A percentile compares a stretch with the other conserved stretches of the same genome.
Evolutionary conservation across 2,329 filamentous ascomycete genomes (phyloP).

Genomic region (Ophiocordyceps unilateralis): DNA sequence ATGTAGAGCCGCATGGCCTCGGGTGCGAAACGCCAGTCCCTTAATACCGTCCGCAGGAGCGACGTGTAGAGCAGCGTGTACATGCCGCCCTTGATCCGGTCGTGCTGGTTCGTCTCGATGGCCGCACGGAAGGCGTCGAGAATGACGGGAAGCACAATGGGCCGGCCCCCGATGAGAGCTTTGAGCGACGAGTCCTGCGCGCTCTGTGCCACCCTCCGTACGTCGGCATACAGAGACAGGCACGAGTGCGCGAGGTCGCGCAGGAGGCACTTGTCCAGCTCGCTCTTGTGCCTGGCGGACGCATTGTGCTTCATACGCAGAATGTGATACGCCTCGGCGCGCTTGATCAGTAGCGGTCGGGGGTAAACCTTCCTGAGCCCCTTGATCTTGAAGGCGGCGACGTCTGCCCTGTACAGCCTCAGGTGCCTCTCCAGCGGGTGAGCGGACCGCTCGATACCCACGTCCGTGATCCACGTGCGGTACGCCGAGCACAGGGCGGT

Average conservation of each 20-base stretch:
- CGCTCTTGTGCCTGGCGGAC: conserved; percentile 69
- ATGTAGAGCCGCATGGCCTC: conserved; percentile 83
- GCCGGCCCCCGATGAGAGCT: conserved; percentile 71
- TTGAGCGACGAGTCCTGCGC: conserved; percentile 89
- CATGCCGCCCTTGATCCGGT: conserved; percentile 86
- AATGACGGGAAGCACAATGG: conserved; percentile 78
- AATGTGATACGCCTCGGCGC: conserved; percentile 87
- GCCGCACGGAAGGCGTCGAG: conserved; percentile 63
- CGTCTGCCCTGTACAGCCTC: conserved; percentile 70
- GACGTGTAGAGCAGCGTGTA: conserved; percentile 84
- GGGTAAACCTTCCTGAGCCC: conserved; percentile 87
- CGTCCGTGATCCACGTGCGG: conserved; percentile 91
- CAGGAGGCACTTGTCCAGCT: conserved; percentile 72
- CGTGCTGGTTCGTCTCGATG: conserved; percentile 64
- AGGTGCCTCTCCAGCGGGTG: conserved; percentile 81
- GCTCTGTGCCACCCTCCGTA: conserved; percentile 81
- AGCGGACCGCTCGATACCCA: conserved; percentile 88
- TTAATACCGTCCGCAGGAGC: conserved; percentile 68
- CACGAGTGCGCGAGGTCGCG: conserved; percentile 80
- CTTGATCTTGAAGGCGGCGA: conserved; percentile 85
- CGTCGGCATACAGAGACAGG: conserved; percentile 84
- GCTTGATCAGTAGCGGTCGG: conserved; percentile 74
- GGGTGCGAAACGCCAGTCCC: conserved; percentile 91
- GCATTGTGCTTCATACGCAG: conserved; percentile 91
- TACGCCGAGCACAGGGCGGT: conserved; percentile 85